phyloP scores from a whole-genome alignment of 371 early-diverging fungal genomes.

The Lichtheimia ornata region DNA sequence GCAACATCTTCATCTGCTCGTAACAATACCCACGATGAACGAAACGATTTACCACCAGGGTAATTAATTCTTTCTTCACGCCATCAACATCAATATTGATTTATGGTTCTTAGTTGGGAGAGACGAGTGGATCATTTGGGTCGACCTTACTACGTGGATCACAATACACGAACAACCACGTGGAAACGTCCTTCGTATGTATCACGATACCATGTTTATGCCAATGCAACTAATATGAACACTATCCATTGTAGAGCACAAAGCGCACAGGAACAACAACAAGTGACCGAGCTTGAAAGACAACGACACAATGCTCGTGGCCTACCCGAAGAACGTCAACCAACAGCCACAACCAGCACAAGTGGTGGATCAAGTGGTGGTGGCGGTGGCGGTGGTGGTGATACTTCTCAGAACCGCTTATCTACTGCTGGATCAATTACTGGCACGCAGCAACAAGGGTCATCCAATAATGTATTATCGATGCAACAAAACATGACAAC shows the following conservation, averaged over 20 bases:
- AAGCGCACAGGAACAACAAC: constrained; percentile 52
- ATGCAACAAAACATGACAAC: constrained; percentile 61
- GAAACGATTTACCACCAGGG: constrained; percentile 75
- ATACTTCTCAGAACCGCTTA: constrained; percentile 18
- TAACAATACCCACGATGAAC: constrained; percentile 14
- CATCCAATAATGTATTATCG: constrained; percentile 38
- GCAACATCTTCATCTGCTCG: constrained; percentile 9
- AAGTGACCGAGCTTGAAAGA: constrained; percentile 72
- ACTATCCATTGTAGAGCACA: constrained; percentile 33
- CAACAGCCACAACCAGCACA: constrained; percentile 22
- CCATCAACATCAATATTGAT: not conserved
- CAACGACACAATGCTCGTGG: constrained; percentile 78
- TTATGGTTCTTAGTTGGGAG: constrained; percentile 60
- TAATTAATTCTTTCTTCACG: constrained; percentile 33
- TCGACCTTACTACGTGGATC: constrained; percentile 75
- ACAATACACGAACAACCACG: constrained; percentile 69
- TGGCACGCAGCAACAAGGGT: constrained; percentile 12
- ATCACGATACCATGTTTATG: not conserved
- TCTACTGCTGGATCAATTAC: not conserved
- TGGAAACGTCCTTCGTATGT: constrained; percentile 69
- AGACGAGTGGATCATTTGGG: constrained; percentile 68
- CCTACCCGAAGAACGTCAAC: constrained; percentile 66
- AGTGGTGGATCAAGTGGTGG: constrained; percentile 15
- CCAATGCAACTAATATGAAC: constrained; percentile 2
- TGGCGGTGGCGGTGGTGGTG: not conserved